Evolutionary conservation across 257 asterid genomes (phyloP), one percentile per base, ranked within the genome.

Genomic region (Linaria vulgaris): DNA sequence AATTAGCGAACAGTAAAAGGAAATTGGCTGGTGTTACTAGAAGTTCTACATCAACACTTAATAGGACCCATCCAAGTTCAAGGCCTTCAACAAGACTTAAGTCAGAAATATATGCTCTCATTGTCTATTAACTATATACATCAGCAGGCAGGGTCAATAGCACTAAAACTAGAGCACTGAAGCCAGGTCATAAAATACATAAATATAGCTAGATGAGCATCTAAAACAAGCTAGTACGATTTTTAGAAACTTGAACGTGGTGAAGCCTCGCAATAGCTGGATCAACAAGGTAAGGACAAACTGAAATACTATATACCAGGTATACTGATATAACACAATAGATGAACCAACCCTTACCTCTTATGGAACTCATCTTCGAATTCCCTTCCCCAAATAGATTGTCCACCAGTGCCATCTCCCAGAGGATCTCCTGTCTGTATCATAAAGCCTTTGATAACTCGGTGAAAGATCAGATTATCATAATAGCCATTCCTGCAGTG

Each of bases 371-470:
- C 97, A 70, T 94, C 99, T 78, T 94, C 99, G 64, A 94, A 94
- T 78, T 94, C 96, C 79, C 97, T 82, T 62, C 97, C 99, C 99
- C 99, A 94, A 53, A 94, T 94, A 52, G 99, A 94, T 69, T 94
- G 99, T 61, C 99, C 97, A 58, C 99, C 99, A 44, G 99, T 94
- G 71, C 99, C 99, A 74, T 94, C 99, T 75, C 99, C 99, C 41
- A 94, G 74, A 30, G 99, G 99, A 69, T 94, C 99, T 79, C 99
- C 99, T 21, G 99, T 94, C 73, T 94, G 99, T 69, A 94, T 74
- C 99, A 94, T 94, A 69, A 94, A 94, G 65, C 96, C 96, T 81
- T 78, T 90, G 80, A 94, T 94, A 75, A 94, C 97, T 37, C 99
- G 88, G 77, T 94, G 99, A 73, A 94, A 94, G 65, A 94, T 90